phyloP scores from a whole-genome alignment of 2,329 filamentous ascomycete genomes.

The Ophiostoma sp. region DNA sequence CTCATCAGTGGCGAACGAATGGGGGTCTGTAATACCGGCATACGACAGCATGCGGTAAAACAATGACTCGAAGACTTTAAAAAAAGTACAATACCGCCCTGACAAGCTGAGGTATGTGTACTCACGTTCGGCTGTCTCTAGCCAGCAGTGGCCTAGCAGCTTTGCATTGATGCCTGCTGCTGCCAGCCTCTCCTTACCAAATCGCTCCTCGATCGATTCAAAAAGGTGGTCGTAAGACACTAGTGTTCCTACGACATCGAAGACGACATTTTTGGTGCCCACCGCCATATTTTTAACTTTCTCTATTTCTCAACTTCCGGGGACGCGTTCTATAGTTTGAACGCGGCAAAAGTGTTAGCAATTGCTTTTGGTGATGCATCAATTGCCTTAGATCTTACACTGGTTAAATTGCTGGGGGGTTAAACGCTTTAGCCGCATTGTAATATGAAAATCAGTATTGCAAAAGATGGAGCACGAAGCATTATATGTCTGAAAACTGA shows the following conservation, averaged over 20 bases:
- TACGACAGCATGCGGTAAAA: background rate
- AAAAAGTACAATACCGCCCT: background rate
- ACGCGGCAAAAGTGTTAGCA: background rate
- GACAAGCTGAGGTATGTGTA: conserved; percentile 2
- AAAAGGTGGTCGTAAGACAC: background rate
- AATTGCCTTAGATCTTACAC: background rate
- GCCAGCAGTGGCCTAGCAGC: background rate
- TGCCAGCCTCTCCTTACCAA: background rate
- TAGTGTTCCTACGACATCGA: conserved; percentile 10
- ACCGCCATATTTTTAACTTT: background rate
- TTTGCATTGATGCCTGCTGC: conserved; percentile 2
- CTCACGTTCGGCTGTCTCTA: background rate
- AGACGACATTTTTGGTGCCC: background rate
- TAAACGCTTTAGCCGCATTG: too few species aligned
- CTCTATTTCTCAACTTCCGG: background rate
- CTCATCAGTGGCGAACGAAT: background rate
- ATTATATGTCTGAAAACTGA: background rate
- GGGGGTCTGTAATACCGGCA: conserved; percentile 1
- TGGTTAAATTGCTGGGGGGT: too few species aligned
- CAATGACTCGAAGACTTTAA: background rate
- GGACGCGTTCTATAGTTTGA: background rate
- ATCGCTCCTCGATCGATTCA: background rate
- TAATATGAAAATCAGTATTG: too few species aligned
- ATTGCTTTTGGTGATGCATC: too few species aligned
- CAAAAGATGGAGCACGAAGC: background rate